phyloP scores from a whole-genome alignment of 768 basidiomycete species.

The Agaricus bisporus region DNA sequence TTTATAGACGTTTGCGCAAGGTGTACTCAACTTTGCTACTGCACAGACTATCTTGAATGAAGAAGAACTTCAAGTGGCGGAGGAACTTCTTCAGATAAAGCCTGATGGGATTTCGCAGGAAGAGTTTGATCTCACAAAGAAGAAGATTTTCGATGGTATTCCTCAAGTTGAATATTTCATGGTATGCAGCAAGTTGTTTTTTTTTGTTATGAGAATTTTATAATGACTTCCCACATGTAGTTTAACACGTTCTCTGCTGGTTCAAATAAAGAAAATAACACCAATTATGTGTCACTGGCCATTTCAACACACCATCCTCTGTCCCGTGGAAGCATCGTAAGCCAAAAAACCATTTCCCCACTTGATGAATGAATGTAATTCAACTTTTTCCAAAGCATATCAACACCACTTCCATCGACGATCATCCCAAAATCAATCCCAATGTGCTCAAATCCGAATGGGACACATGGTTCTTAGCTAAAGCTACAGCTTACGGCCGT shows the following conservation, averaged over 20 bases:
- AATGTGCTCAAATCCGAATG: constrained; percentile 27
- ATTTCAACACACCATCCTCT: constrained; percentile 34
- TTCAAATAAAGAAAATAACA: constrained; percentile 19
- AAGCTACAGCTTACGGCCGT: constrained; percentile 25
- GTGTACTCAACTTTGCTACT: constrained; percentile 22
- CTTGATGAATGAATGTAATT: too few species aligned
- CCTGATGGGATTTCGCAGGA: constrained; percentile 22
- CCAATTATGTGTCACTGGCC: constrained; percentile 26
- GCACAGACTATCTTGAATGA: constrained; percentile 20
- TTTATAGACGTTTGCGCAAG: constrained; percentile 23
- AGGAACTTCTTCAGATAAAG: constrained; percentile 18
- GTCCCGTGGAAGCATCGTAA: constrained; percentile 37
- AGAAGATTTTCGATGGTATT: constrained; percentile 19
- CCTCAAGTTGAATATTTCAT: constrained; percentile 25
- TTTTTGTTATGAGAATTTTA: too few species aligned
- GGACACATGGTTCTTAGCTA: constrained; percentile 26
- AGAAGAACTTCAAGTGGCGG: constrained; percentile 18
- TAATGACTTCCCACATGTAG: too few species aligned
- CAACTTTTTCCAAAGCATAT: constrained; percentile 31
- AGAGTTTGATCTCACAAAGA: constrained; percentile 21
- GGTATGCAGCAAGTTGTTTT: constrained; percentile 18
- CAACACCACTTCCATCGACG: constrained; percentile 54
- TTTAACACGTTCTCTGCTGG: constrained; percentile 28
- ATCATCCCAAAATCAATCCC: constrained; percentile 58
- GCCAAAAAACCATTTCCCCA: constrained; percentile 6